Conservation (phyloP, 345 rosid genomes). For the Psidium guajava region DNA sequence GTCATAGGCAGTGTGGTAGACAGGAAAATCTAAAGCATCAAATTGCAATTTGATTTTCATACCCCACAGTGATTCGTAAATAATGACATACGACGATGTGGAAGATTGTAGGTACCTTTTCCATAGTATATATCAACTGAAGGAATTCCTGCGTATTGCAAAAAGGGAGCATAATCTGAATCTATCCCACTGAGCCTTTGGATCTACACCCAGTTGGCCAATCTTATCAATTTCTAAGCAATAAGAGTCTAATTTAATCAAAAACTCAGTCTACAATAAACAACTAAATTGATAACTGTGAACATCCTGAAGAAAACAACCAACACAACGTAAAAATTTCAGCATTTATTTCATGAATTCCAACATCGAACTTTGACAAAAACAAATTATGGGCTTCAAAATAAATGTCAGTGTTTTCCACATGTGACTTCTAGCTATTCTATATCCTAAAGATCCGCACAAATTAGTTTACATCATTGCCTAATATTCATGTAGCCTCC, state of each 20-base stretch:
- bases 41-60: background rate
- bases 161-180: slow-evolving; percentile 93
- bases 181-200: slow-evolving; percentile 74
- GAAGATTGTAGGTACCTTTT: slow-evolving; percentile 35
- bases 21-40: slow-evolving; percentile 61
- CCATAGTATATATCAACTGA: slow-evolving; percentile 88
- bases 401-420: background rate
- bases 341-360: background rate
- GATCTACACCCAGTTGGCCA: slow-evolving; percentile 32
- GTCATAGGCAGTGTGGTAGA: slow-evolving; percentile 90
- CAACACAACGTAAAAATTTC: background rate
- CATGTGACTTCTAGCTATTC: background rate
- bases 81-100: background rate
- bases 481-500: background rate
- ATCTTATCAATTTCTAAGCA: background rate
- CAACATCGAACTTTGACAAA: background rate
- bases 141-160: slow-evolving; percentile 89
- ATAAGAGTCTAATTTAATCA: background rate
- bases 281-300: background rate
- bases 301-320: background rate
- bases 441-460: background rate
- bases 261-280: background rate
- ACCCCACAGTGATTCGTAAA: background rate
- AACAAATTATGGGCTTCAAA: background rate
- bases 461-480: background rate